Conservation (phyloP, 2,329 filamentous ascomycete species). For the Beauveria pseudobassiana region DNA sequence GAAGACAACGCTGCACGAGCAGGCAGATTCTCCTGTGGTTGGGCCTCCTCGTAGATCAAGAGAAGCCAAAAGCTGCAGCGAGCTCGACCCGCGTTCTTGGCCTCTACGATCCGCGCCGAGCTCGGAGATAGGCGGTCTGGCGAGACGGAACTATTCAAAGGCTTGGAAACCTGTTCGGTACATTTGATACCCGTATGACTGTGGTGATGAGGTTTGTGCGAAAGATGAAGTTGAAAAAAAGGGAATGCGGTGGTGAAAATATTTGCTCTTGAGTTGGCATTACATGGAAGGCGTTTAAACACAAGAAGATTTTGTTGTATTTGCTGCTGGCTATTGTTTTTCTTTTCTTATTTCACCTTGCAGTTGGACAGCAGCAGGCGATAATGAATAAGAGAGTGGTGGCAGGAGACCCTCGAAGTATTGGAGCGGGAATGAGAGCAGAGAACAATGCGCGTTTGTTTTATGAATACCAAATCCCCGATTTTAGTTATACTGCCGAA, state of each 20-base stretch:
- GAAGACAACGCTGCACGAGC: conserved; percentile 11
- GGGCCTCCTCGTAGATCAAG: not conserved
- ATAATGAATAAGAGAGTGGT: not conserved
- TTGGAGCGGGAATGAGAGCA: not conserved
- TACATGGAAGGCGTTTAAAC: conserved; percentile 5
- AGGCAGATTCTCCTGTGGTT: not conserved
- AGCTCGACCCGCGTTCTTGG: not conserved
- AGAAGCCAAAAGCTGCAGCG: not conserved
- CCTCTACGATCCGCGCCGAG: not conserved
- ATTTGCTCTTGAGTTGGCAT: conserved; percentile 1
- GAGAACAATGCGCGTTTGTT: not conserved
- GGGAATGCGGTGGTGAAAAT: not conserved
- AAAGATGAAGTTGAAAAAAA: not conserved
- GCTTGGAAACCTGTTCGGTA: not conserved
- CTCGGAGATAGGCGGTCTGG: not conserved
- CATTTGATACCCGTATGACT: not conserved
- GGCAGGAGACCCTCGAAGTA: not conserved
- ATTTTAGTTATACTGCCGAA: not conserved
- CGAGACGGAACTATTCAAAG: not conserved
- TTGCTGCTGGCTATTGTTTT: not conserved
- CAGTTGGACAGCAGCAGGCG: not conserved
- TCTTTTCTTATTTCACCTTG: not conserved
- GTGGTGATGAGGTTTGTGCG: not conserved
- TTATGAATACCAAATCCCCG: not conserved
- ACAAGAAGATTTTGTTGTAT: not conserved